Base-by-base conservation (phyloP, 768 basidiomycete species). In the Trametes cubensis region DNA sequence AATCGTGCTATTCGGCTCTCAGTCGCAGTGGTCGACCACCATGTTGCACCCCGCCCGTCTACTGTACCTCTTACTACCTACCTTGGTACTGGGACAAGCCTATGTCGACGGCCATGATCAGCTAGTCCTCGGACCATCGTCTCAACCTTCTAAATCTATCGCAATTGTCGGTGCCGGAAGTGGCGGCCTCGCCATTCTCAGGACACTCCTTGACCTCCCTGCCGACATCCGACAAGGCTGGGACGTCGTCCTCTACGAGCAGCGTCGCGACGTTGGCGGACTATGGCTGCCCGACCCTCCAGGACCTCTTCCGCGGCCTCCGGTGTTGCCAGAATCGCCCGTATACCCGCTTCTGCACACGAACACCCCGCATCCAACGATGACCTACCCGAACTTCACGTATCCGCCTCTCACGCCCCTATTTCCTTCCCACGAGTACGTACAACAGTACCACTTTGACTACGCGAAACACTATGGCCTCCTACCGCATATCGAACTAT, bases 141-240 rank as follows among this genome's bases (percentile, higher is more conserved):
- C 44, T 11, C 57, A 56, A 45, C 61, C 67, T 45, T 58, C 68
- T 1, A 85, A 83, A 71, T 79, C 79, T 5, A 81, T 87, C 54
- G 85, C 80, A 7, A 79, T 87, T 51, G 75, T 87, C 18, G 86
- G 86, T 11, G 82, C 79, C 6, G 85, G 84, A 0, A 85, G 81
- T 65, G 83, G 80, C 5, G 85, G 85, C 1, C 71, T 87, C 26
- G 82, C 80, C 2, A 76, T 78, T 70, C 70, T 87, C 26, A 83
- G 82, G 68, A 79, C 79, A 6, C 48, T 72, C 21, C 69, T 81
- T 4, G 81, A 83, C 67, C 66, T 86, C 6, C 81, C 82, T 13
- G 70, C 73, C 20, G 74, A 79, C 34, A 59, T 70, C 6, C 69
- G 73, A 20, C 55, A 67, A 21, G 69, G 68, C 11, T 83, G 83